Base-by-base conservation (phyloP, 805 yeast species). In the Teunomyces cretensis region DNA sequence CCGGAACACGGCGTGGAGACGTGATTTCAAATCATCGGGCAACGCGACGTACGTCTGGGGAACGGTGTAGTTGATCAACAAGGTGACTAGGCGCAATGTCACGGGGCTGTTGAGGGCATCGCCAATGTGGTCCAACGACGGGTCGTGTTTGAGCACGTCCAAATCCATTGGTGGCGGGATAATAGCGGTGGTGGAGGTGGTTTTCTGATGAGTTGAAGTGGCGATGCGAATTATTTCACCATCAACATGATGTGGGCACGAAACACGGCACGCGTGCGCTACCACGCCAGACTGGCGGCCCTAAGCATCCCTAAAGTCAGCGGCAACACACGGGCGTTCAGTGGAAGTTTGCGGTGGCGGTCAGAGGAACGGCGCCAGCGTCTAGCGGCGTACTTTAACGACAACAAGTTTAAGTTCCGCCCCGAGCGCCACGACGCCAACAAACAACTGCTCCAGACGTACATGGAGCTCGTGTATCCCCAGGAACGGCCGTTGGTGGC, bases 31-130 rank as follows among this genome's bases (percentile, higher is more conserved):
- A 7, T 38, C 17, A 1, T n/a, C 9, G 1, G 64, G 65, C 7
- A 59, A 42, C 14, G 51, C 45, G 2, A 26, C 14, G 45, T 57
- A 70, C 6, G 60, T 49, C 43, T 66, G 64, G 4, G 74, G 74
- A 4, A 71, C 52, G 2, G 72, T 67, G 48, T 56, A 50, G 33
- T 67, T 58, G 17, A 70, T 51, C 15, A 70, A 50, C 1, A 55
- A 36, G 2, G 64, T 49, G 8, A 61, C 53, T 5, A 64, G 45
- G 14, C 45, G 45, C 14, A 52, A 50, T 9, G 47, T 39, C 7
- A 13, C 6, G 9, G 45, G 44, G 11, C 15, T 33, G 19, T 12
- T n/a, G 22, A 44, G 33, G 11, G 30, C 26, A 9, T n/a, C 13
- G 6, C 37, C 39, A 8, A 56, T 41, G 9, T 41, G 44, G 7